Conservation (phyloP, 495 filamentous ascomycete species). For the Tuber borchii region DNA sequence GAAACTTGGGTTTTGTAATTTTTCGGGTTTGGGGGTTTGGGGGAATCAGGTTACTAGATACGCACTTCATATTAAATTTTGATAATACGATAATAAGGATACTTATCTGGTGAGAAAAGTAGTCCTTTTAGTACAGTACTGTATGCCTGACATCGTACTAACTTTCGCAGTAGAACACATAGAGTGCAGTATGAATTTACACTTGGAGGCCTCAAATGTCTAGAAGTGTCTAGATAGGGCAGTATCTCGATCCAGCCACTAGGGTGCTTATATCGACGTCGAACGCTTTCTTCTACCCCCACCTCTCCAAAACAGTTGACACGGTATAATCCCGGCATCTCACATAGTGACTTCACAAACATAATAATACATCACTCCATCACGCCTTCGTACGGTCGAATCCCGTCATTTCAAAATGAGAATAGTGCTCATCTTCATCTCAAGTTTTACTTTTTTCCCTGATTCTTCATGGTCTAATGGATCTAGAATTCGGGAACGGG, state of each 20-base stretch:
- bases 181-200: too few relatives aligned
- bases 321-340: neutral
- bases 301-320: neutral
- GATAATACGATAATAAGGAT: too few relatives aligned
- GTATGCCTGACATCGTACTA: too few relatives aligned
- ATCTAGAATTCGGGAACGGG: neutral
- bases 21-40: too few relatives aligned
- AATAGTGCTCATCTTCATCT: neutral
- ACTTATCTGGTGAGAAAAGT: too few relatives aligned
- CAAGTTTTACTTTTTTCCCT: neutral
- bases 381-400: neutral
- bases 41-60: too few relatives aligned
- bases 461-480: neutral
- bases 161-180: too few relatives aligned
- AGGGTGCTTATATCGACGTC: neutral
- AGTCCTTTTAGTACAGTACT: too few relatives aligned
- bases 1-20: too few relatives aligned
- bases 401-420: neutral
- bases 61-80: too few relatives aligned
- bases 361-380: neutral
- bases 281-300: neutral
- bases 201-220: too few relatives aligned
- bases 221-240: too few relatives aligned
- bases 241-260: neutral
- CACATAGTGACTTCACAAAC: neutral